Percentiles rank a stretch among this genome's conserved stretches.
These are phyloP conservation scores for Umbelopsis sp. DNA, from an alignment of 192 early-diverging fungal species.

Conservation along the genomic window DNA sequence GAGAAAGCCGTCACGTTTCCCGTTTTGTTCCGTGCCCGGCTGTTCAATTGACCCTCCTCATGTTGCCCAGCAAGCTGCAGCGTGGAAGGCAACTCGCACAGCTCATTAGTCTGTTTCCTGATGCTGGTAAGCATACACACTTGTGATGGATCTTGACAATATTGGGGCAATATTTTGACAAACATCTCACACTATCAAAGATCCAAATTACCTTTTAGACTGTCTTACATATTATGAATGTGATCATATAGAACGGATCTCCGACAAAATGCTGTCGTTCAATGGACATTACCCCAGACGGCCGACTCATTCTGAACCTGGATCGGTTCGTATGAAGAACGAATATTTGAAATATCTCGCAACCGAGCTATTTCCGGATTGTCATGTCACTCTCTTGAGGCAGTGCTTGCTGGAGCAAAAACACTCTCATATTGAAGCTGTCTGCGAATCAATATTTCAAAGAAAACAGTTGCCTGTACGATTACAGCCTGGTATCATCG, in stretches of 20 bases:
- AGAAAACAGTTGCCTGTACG: slow-evolving; percentile 24
- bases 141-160: background rate
- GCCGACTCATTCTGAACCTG: slow-evolving; percentile 22
- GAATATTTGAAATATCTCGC: slow-evolving; percentile 27
- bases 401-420: slow-evolving; percentile 20
- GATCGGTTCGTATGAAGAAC: slow-evolving; percentile 28
- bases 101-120: slow-evolving; percentile 21
- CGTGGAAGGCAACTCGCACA: slow-evolving; percentile 12
- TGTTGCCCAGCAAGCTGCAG: slow-evolving; percentile 1
- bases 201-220: slow-evolving; percentile 40
- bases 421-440: slow-evolving; percentile 34
- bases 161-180: background rate
- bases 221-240: slow-evolving; percentile 36
- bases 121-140: slow-evolving; percentile 16
- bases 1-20: slow-evolving; percentile 17
- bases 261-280: slow-evolving; percentile 37
- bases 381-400: slow-evolving; percentile 37
- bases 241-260: slow-evolving; percentile 38
- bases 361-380: slow-evolving; percentile 44
- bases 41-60: slow-evolving; percentile 9
- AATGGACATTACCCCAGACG: slow-evolving; percentile 37
- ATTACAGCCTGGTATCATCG: slow-evolving; percentile 30
- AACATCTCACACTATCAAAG: slow-evolving; percentile 16
- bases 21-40: slow-evolving; percentile 16
- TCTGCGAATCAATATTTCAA: slow-evolving; percentile 18